Conservation (phyloP, 805 yeast genomes). For the Myxozyma sirexii region DNA sequence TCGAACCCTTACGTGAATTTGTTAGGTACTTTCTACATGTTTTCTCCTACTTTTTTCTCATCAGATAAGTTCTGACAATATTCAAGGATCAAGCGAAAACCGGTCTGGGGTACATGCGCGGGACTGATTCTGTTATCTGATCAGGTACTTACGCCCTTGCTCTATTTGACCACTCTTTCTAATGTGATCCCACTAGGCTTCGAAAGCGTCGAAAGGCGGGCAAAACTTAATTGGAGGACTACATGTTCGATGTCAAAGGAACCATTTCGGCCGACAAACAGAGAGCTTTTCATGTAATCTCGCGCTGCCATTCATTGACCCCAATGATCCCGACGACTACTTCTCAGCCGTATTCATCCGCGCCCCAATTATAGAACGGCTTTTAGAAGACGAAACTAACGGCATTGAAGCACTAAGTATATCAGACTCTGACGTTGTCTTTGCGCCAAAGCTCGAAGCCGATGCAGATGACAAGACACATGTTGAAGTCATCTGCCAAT, state of each 20-base stretch:
- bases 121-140: constrained; percentile 70
- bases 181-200: constrained; percentile 43
- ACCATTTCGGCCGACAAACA: constrained; percentile 78
- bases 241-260: constrained; percentile 64
- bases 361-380: constrained; percentile 66
- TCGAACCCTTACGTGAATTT: constrained; percentile 56
- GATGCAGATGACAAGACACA: constrained; percentile 8
- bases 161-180: background rate
- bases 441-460: constrained; percentile 33
- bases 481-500: constrained; percentile 38
- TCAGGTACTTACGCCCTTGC: constrained; percentile 35
- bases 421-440: constrained; percentile 6
- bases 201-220: constrained; percentile 51
- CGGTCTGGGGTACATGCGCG: constrained; percentile 88
- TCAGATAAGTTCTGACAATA: background rate
- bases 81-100: constrained; percentile 44
- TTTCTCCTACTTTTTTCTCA: background rate
- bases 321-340: constrained; percentile 34
- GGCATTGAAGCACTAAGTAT: background rate
- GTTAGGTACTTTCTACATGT: constrained; percentile 43
- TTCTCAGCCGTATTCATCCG: constrained; percentile 63
- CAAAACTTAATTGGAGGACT: constrained; percentile 66
- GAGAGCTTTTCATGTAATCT: constrained; percentile 56
- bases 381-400: constrained; percentile 10
- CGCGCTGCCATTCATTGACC: constrained; percentile 34